Evolutionary conservation across 495 filamentous ascomycete species (phyloP).

Genomic region (Diplogelasinospora grovesii): DNA sequence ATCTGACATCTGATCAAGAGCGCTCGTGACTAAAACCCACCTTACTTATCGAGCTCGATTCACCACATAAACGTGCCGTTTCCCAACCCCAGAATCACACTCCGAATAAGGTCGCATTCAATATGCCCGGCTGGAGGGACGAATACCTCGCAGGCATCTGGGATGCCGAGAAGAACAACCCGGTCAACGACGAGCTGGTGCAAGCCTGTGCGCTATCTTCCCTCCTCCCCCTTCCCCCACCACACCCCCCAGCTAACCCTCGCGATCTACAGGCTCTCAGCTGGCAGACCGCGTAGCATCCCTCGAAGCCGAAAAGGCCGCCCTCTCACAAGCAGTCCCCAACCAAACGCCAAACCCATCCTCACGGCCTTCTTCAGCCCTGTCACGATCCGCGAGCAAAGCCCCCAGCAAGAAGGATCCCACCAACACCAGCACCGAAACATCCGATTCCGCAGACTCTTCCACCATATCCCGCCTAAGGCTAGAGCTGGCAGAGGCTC

Average conservation of each 20-base stretch:
- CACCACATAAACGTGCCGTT: no score
- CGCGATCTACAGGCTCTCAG: slow-evolving; percentile 48
- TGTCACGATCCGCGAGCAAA: no score
- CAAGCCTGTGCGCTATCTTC: slow-evolving; percentile 42
- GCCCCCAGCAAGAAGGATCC: slow-evolving; percentile 8
- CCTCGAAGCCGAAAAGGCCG: slow-evolving; percentile 47
- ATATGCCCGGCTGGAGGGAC: slow-evolving; percentile 41
- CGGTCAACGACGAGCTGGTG: slow-evolving; percentile 39
- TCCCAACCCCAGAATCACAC: no score
- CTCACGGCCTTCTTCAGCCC: no score
- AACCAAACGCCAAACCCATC: no score
- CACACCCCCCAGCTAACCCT: not conserved
- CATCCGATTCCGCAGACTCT: slow-evolving; percentile 22
- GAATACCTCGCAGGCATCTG: slow-evolving; percentile 37
- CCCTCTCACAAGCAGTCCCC: slow-evolving; percentile 24
- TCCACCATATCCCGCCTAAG: slow-evolving; percentile 42
- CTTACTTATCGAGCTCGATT: no score
- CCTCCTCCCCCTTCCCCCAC: slow-evolving; percentile 7
- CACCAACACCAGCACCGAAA: not conserved
- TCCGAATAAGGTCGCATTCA: no score
- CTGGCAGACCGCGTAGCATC: slow-evolving; percentile 60
- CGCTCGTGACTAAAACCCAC: no score
- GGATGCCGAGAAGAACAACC: slow-evolving; percentile 36
- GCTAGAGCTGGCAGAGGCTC: slow-evolving; percentile 64
- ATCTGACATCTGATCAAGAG: no score